A percentile compares a stretch with the other conserved stretches of the same genome.
These are phyloP conservation scores for Kondoa subrosea DNA, from an alignment of 768 basidiomycete species.

Conservation along the genomic window DNA sequence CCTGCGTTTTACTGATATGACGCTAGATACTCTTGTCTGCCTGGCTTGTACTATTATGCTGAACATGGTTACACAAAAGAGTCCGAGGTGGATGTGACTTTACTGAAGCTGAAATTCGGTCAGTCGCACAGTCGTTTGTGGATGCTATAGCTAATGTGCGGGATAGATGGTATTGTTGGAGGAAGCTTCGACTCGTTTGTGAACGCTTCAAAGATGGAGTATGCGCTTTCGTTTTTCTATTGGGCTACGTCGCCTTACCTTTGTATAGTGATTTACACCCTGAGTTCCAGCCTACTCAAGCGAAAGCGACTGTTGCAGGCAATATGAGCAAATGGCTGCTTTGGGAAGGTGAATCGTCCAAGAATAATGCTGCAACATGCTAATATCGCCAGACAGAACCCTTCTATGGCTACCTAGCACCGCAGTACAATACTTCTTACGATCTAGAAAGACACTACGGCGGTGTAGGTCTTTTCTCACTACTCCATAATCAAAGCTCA, in stretches of 20 bases:
- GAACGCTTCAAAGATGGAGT: conserved; percentile 26
- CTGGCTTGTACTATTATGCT: conserved; percentile 21
- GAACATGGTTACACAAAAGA: conserved; percentile 17
- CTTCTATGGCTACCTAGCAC: conserved; percentile 25
- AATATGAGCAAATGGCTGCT: conserved; percentile 25
- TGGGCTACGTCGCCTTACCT: not conserved
- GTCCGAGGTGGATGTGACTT: conserved; percentile 22
- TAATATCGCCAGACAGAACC: conserved; percentile 17
- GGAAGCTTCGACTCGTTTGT: conserved; percentile 24
- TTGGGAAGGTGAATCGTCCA: conserved; percentile 22
- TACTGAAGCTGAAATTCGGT: conserved; percentile 23
- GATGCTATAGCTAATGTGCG: not conserved
- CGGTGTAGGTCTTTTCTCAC: conserved; percentile 10
- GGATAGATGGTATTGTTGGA: conserved; percentile 21
- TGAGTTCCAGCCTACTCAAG: conserved; percentile 21
- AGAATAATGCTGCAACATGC: not conserved
- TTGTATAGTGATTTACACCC: conserved; percentile 23
- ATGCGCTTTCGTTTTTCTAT: not conserved
- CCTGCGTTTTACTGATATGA: not conserved
- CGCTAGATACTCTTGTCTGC: conserved; percentile 14
- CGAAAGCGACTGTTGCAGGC: conserved; percentile 20
- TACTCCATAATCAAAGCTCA: not conserved
- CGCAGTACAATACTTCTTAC: conserved; percentile 22
- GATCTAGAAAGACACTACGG: conserved; percentile 25
- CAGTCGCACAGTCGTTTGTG: not conserved